phyloP scores from a whole-genome alignment of 1,139 yeast genomes.

The Meyerozyma sp. region DNA sequence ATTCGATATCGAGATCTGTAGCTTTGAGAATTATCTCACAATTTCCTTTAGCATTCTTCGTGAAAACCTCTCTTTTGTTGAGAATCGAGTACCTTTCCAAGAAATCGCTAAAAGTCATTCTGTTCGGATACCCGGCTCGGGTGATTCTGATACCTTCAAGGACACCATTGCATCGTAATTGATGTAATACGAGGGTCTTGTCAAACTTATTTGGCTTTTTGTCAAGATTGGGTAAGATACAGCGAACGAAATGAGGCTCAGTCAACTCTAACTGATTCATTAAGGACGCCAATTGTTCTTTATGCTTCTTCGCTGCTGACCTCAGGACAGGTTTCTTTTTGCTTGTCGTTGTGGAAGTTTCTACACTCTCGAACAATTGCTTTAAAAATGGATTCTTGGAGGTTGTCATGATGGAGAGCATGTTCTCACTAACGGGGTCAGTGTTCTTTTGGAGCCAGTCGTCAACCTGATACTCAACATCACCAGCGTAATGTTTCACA shows the following conservation, averaged over 20 bases:
- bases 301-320: slow-evolving; percentile 83
- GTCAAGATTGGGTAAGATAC: slow-evolving; percentile 83
- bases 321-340: slow-evolving; percentile 38
- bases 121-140: slow-evolving; percentile 93
- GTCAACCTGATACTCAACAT: slow-evolving; percentile 84
- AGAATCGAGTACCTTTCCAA: slow-evolving; percentile 68
- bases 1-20: slow-evolving; percentile 55
- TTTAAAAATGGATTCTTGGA: slow-evolving; percentile 52
- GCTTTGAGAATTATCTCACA: slow-evolving; percentile 63
- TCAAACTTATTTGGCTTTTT: slow-evolving; percentile 72
- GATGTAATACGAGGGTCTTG: slow-evolving; percentile 74
- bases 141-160: slow-evolving; percentile 96
- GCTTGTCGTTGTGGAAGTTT: slow-evolving; percentile 8
- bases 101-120: slow-evolving; percentile 80
- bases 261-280: slow-evolving; percentile 75
- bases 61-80: slow-evolving; percentile 38
- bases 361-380: slow-evolving; percentile 16
- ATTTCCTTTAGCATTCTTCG: slow-evolving; percentile 54
- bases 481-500: slow-evolving; percentile 90
- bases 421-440: slow-evolving; percentile 83
- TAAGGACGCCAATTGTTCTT: slow-evolving; percentile 70
- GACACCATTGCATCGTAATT: slow-evolving; percentile 94
- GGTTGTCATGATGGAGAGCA: slow-evolving; percentile 49
- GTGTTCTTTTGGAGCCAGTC: slow-evolving; percentile 95
- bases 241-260: slow-evolving; percentile 94